A percentile compares a stretch with the other conserved stretches of the same genome.
These are phyloP conservation scores for Alternaria dauci DNA, from an alignment of 2,329 filamentous ascomycete species.

Conservation along the genomic window DNA sequence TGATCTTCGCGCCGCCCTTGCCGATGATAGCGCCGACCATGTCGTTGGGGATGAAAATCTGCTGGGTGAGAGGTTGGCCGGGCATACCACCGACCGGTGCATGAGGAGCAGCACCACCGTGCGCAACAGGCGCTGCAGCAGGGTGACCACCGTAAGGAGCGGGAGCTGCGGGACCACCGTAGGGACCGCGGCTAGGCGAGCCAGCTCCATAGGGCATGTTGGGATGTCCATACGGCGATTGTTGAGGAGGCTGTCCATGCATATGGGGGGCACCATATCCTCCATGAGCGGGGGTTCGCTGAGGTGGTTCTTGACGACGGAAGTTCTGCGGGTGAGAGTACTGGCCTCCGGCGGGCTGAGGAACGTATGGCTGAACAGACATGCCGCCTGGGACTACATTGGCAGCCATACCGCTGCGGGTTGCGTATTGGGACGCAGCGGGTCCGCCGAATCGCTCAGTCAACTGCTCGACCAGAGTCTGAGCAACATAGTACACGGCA, in stretches of 20 bases:
- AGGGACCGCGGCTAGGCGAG: conserved; percentile 74
- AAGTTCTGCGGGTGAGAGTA: conserved; percentile 92
- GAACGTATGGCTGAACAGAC: conserved; percentile 98
- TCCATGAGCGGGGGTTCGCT: conserved; percentile 77
- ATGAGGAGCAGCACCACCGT: conserved; percentile 75
- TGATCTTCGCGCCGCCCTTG: conserved; percentile 98
- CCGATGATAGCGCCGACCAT: conserved; percentile 99
- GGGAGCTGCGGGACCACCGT: conserved; percentile 80
- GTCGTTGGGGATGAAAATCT: conserved; percentile 99
- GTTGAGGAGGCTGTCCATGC: conserved; percentile 68
- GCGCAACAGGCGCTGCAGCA: conserved; percentile 59
- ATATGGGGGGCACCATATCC: conserved; percentile 73
- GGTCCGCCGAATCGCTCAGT: conserved; percentile 96
- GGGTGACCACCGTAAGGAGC: conserved; percentile 71
- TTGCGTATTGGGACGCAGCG: conserved; percentile 96
- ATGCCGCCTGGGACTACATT: conserved; percentile 95
- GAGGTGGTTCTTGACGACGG: conserved; percentile 69
- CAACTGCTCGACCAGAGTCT: conserved; percentile 96
- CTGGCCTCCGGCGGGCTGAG: conserved; percentile 89
- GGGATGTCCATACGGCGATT: conserved; percentile 58
- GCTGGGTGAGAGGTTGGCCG: conserved; percentile 86
- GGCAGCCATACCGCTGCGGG: conserved; percentile 89
- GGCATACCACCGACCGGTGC: conserved; percentile 67
- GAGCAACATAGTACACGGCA: conserved; percentile 97
- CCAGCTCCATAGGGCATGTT: conserved; percentile 80